Evolutionary conservation across 352 stramenopile genomes (phyloP).

Genomic region (Phytopythium chamaehyphon): DNA sequence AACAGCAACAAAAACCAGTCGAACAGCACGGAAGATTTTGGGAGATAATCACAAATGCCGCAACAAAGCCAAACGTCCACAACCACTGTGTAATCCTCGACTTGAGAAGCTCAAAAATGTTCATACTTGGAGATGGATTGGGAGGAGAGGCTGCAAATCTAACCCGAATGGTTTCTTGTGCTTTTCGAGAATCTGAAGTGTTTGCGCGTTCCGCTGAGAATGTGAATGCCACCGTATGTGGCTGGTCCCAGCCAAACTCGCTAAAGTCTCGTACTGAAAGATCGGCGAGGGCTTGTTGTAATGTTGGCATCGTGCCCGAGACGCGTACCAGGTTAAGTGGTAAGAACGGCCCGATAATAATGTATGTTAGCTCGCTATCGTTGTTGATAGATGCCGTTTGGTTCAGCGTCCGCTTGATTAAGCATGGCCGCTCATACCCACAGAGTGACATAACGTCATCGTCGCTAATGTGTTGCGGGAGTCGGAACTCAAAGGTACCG

Average conservation of each 20-base stretch:
- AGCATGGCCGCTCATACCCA: conserved; percentile 41
- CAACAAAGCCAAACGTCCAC: conserved; percentile 4
- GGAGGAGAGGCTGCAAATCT: conserved; percentile 12
- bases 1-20: conserved; percentile 56
- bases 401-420: conserved; percentile 2
- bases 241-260: conserved; percentile 10
- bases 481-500: conserved; percentile 25
- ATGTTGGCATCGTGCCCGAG: conserved; percentile 27
- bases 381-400: background rate
- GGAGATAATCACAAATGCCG: conserved; percentile 38
- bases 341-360: conserved; percentile 23
- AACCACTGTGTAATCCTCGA: background rate
- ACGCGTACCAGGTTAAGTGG: conserved; percentile 39
- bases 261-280: conserved; percentile 36
- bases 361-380: conserved; percentile 14
- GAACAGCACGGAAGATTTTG: conserved; percentile 43
- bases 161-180: conserved; percentile 23
- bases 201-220: conserved; percentile 35
- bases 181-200: background rate
- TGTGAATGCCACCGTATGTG: conserved; percentile 29
- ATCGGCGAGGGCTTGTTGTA: conserved; percentile 26
- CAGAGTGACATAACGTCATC: conserved; percentile 54
- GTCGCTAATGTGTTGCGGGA: conserved; percentile 41
- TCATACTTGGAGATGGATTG: background rate
- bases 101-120: background rate